These are phyloP conservation scores for Botrytis byssoidea DNA, from an alignment of 2,329 filamentous ascomycete genomes.

Conservation along the genomic window DNA sequence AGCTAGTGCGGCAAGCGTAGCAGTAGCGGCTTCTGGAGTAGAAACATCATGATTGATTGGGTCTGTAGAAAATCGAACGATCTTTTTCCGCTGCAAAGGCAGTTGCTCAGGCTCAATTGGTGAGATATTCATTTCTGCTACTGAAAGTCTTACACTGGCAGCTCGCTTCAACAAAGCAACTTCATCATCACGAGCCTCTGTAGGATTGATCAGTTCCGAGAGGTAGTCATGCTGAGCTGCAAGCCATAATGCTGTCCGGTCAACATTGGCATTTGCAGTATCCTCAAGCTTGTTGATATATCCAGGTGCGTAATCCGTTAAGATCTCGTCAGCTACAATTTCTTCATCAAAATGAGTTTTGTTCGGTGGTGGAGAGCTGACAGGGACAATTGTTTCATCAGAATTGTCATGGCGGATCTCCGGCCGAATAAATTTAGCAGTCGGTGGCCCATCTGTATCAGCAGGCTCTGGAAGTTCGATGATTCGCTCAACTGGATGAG, in stretches of 20 bases:
- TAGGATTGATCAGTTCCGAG: conserved; percentile 60
- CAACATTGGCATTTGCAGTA: conserved; percentile 69
- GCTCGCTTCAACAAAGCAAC: conserved; percentile 37
- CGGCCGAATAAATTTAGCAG: conserved; percentile 53
- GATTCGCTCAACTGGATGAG: conserved; percentile 62
- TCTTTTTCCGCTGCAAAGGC: conserved; percentile 57
- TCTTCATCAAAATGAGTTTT: conserved; percentile 41
- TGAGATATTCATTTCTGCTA: conserved; percentile 41
- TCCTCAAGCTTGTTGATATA: conserved; percentile 74
- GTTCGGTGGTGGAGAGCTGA: conserved; percentile 22
- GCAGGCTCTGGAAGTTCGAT: conserved; percentile 54
- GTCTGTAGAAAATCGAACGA: conserved; percentile 67
- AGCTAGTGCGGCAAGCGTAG: conserved; percentile 14
- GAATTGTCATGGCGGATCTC: conserved; percentile 39
- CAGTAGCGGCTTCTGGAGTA: conserved; percentile 16
- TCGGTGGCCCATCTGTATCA: conserved; percentile 61
- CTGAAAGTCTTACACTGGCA: conserved; percentile 33
- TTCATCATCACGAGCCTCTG: conserved; percentile 44
- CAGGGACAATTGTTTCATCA: conserved; percentile 40
- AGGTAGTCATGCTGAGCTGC: conserved; percentile 77
- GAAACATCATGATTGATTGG: conserved; percentile 29
- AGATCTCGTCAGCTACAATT: conserved; percentile 62
- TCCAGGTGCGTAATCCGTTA: conserved; percentile 69
- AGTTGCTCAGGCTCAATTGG: conserved; percentile 33
- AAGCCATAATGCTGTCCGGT: conserved; percentile 85